Evolutionary conservation across 495 filamentous ascomycete species (phyloP).

Genomic region (Trichoderma virens): DNA sequence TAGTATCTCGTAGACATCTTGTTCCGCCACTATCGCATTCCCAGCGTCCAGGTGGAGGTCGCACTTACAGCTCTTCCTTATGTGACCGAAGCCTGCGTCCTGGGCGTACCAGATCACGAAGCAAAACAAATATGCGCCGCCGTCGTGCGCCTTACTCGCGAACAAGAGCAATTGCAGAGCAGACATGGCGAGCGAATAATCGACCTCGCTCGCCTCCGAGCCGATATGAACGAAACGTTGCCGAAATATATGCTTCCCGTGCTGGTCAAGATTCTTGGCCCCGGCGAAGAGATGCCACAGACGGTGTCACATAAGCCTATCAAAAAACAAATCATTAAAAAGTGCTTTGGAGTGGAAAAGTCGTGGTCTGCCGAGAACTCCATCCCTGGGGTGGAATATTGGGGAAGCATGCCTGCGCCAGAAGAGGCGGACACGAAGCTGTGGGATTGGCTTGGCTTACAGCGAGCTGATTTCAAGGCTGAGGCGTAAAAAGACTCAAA

Average conservation of each 20-base stretch:
- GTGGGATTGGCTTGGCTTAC: conserved; percentile 3
- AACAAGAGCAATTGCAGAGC: neutral
- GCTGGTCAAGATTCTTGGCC: neutral
- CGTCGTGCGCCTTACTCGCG: neutral
- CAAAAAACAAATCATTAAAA: neutral
- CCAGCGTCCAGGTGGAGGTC: neutral
- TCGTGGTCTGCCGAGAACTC: neutral
- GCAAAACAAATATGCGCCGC: conserved; percentile 1
- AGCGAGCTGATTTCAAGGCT: neutral
- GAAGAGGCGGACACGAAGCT: neutral
- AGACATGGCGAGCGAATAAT: neutral
- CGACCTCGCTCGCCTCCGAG: neutral
- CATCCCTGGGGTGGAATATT: neutral
- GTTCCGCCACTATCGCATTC: conserved; percentile 1
- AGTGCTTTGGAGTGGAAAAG: neutral
- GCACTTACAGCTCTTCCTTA: conserved; percentile 1
- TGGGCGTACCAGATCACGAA: neutral
- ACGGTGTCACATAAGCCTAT: neutral
- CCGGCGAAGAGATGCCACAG: neutral
- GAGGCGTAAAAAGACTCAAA: neutral
- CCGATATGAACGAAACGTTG: neutral
- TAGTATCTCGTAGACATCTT: neutral
- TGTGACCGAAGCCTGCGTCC: neutral
- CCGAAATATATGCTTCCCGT: neutral
- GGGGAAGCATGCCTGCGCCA: neutral